Conservation (phyloP, 176 grass and related monocot genomes). For the Cenchrus purpureus region DNA sequence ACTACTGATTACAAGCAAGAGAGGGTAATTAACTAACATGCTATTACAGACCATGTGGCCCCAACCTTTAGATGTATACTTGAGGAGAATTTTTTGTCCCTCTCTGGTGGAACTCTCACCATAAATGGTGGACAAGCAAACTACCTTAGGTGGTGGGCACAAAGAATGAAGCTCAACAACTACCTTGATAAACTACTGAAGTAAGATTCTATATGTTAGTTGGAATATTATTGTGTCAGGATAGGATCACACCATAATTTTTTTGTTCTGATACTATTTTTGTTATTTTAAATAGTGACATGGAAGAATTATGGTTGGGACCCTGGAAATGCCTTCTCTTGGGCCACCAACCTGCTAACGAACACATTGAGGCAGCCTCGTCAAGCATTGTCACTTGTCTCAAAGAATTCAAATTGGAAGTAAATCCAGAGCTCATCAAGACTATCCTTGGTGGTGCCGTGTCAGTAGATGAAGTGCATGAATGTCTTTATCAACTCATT, state of each 20-base stretch:
- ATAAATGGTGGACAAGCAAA: constrained; percentile 48
- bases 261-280: constrained; percentile 31
- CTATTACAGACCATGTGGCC: constrained; percentile 62
- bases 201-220: constrained; percentile 46
- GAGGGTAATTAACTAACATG: too few species aligned
- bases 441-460: constrained; percentile 62
- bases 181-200: constrained; percentile 61
- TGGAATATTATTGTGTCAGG: background rate
- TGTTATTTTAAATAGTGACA: constrained; percentile 52
- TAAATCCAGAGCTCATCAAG: constrained; percentile 55
- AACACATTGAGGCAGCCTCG: constrained; percentile 46
- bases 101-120: constrained; percentile 42
- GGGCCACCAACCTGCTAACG: constrained; percentile 49
- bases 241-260: constrained; percentile 25
- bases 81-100: constrained; percentile 72
- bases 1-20: too few species aligned
- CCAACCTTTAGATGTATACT: constrained; percentile 73
- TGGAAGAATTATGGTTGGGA: constrained; percentile 88
- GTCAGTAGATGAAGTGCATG: constrained; percentile 66
- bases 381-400: constrained; percentile 53
- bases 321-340: constrained; percentile 90
- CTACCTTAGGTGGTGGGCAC: constrained; percentile 57
- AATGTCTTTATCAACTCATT: constrained; percentile 70
- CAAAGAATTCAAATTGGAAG: constrained; percentile 47
- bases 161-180: constrained; percentile 73